Conservation (phyloP, 1,284 basidiomycete genomes). For the Cerrena zonata region DNA sequence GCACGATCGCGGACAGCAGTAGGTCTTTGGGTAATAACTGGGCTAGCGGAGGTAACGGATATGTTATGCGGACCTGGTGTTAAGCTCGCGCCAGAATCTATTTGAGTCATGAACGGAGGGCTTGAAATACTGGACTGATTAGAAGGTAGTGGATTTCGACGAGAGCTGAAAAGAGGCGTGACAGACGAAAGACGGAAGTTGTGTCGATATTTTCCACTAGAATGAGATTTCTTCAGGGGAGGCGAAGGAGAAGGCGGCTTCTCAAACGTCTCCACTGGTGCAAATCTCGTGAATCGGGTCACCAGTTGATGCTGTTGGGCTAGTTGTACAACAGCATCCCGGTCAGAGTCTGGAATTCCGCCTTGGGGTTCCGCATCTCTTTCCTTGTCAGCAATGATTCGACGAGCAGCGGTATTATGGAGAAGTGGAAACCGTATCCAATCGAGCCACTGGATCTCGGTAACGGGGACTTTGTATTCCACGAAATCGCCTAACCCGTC, state of each 20-base stretch:
- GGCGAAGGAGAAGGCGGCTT: background rate
- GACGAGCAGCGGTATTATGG: conserved; percentile 14
- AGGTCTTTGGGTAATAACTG: too few species aligned
- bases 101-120: too few species aligned
- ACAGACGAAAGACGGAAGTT: too few species aligned
- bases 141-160: too few species aligned
- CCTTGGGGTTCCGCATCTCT: background rate
- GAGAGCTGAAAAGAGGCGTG: too few species aligned
- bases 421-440: conserved; percentile 7
- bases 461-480: conserved; percentile 1
- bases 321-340: conserved; percentile 6
- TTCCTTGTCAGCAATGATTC: conserved; percentile 11
- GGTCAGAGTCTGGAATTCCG: conserved; percentile 4
- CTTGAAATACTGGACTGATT: too few species aligned
- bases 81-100: too few species aligned
- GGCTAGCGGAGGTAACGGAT: too few species aligned
- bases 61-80: too few species aligned
- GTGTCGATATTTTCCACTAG: too few species aligned
- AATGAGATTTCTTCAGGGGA: background rate
- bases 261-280: background rate
- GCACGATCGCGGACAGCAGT: background rate
- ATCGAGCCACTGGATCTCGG: conserved; percentile 6
- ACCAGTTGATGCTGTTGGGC: conserved; percentile 10
- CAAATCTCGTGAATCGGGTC: conserved; percentile 11
- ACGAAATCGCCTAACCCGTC: background rate